Evolutionary conservation across 306 rosid species (phyloP).

Genomic region (Oemleria cerasiformis): DNA sequence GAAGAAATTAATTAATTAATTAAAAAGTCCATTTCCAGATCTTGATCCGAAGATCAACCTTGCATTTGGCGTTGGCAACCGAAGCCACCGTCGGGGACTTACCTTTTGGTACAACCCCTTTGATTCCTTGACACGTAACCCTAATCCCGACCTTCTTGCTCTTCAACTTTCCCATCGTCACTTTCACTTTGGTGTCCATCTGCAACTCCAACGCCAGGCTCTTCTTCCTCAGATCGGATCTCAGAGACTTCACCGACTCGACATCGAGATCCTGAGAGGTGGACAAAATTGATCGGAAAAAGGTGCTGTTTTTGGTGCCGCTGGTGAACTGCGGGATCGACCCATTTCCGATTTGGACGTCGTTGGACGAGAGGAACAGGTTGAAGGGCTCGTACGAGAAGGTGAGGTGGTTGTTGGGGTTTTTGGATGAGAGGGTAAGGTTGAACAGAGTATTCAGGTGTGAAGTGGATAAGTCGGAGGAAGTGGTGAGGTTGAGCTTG

Average conservation of each 20-base stretch:
- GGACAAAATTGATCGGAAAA: slow-evolving; percentile 46
- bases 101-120: slow-evolving; percentile 61
- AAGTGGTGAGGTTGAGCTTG: slow-evolving; percentile 66
- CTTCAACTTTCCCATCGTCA: slow-evolving; percentile 66
- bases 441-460: slow-evolving; percentile 67
- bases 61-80: slow-evolving; percentile 64
- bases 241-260: slow-evolving; percentile 51
- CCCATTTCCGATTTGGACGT: slow-evolving; percentile 65
- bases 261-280: slow-evolving; percentile 62
- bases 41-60: slow-evolving; percentile 96
- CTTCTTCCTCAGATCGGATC: slow-evolving; percentile 76
- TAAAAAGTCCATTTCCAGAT: slow-evolving; percentile 87
- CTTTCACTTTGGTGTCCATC: slow-evolving; percentile 80
- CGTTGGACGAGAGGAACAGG: slow-evolving; percentile 36
- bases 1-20: neutral
- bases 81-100: slow-evolving; percentile 77
- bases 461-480: slow-evolving; percentile 60
- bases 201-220: slow-evolving; percentile 60
- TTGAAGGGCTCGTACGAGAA: slow-evolving; percentile 68
- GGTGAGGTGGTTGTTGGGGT: slow-evolving; percentile 75
- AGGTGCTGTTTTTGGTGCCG: slow-evolving; percentile 65
- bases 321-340: slow-evolving; percentile 59
- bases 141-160: slow-evolving; percentile 79
- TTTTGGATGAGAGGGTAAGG: slow-evolving; percentile 67
- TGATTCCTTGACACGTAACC: slow-evolving; percentile 67